Conservation (phyloP, 192 early-diverging fungal genomes). For the Powellomyces hirtus region DNA sequence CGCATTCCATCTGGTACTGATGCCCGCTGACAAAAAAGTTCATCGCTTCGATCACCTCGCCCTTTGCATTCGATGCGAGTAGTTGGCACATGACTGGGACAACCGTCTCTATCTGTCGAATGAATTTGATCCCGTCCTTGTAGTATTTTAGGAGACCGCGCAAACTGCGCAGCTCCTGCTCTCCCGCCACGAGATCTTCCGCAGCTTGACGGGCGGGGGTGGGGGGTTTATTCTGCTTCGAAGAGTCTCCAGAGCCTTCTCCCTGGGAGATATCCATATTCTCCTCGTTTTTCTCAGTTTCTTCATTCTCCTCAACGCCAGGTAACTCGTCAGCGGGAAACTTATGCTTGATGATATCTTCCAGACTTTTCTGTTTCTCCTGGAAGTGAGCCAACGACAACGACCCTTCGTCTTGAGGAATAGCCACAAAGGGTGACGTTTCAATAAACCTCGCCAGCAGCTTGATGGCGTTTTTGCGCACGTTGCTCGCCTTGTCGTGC, state of each 20-base stretch:
- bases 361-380: slow-evolving; percentile 59
- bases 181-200: slow-evolving; percentile 2
- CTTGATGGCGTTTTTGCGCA: slow-evolving; percentile 89
- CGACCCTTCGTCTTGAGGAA: slow-evolving; percentile 74
- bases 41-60: slow-evolving; percentile 95
- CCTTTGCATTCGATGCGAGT: slow-evolving; percentile 82
- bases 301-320: slow-evolving; percentile 10
- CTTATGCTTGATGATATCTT: slow-evolving; percentile 61
- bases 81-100: slow-evolving; percentile 79
- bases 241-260: neutral
- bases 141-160: slow-evolving; percentile 68
- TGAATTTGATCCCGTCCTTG: slow-evolving; percentile 84
- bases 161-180: slow-evolving; percentile 35
- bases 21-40: slow-evolving; percentile 87
- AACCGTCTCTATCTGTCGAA: slow-evolving; percentile 73
- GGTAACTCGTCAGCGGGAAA: slow-evolving; percentile 30
- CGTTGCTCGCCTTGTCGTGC: slow-evolving; percentile 85
- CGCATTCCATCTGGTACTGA: slow-evolving; percentile 80
- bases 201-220: neutral
- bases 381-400: slow-evolving; percentile 72
- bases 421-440: slow-evolving; percentile 79
- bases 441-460: slow-evolving; percentile 75
- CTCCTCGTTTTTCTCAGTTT: neutral
- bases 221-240: too few species aligned
- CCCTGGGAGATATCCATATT: neutral